Percentiles rank a stretch among this genome's conserved stretches.
These are phyloP conservation scores for Paecilomyces fulvus DNA, from an alignment of 2,329 filamentous ascomycete species.

Conservation along the genomic window DNA sequence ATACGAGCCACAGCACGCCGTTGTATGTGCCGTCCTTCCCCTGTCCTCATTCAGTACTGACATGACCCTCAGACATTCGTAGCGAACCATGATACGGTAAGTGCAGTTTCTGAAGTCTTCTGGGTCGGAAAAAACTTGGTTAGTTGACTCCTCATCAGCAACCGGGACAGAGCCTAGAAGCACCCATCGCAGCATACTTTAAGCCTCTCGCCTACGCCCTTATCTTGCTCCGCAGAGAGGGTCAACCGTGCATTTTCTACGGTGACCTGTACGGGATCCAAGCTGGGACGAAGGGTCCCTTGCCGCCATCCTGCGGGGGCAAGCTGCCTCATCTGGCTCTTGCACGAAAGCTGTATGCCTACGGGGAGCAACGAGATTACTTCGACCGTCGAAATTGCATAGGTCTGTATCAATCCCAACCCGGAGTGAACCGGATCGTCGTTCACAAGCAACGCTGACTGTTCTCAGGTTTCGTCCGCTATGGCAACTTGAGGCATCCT, in stretches of 20 bases:
- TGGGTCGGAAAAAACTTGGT: background rate
- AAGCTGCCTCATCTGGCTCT: slow-evolving; percentile 52
- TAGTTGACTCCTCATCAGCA: slow-evolving; percentile 32
- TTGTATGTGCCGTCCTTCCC: slow-evolving; percentile 35
- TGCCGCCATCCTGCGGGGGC: slow-evolving; percentile 45
- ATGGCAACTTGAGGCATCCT: slow-evolving; percentile 42
- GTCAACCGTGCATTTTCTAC: slow-evolving; percentile 62
- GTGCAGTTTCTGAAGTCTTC: background rate
- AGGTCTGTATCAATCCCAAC: slow-evolving; percentile 26
- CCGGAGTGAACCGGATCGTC: background rate
- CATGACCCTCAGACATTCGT: slow-evolving; percentile 15
- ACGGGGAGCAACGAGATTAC: slow-evolving; percentile 57
- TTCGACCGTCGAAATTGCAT: slow-evolving; percentile 54
- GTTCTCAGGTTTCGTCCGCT: slow-evolving; percentile 34
- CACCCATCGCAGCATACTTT: slow-evolving; percentile 57
- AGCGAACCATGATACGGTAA: slow-evolving; percentile 19
- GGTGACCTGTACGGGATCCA: slow-evolving; percentile 60
- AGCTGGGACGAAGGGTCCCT: slow-evolving; percentile 39
- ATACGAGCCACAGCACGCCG: slow-evolving; percentile 46
- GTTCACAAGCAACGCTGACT: slow-evolving; percentile 20
- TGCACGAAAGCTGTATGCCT: slow-evolving; percentile 57
- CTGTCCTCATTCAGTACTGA: background rate
- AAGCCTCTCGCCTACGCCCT: slow-evolving; percentile 64
- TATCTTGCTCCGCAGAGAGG: slow-evolving; percentile 57
- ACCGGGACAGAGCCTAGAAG: slow-evolving; percentile 54